phyloP scores from a whole-genome alignment of 2,329 filamentous ascomycete species.

The Pseudohalonectria lignicola region DNA sequence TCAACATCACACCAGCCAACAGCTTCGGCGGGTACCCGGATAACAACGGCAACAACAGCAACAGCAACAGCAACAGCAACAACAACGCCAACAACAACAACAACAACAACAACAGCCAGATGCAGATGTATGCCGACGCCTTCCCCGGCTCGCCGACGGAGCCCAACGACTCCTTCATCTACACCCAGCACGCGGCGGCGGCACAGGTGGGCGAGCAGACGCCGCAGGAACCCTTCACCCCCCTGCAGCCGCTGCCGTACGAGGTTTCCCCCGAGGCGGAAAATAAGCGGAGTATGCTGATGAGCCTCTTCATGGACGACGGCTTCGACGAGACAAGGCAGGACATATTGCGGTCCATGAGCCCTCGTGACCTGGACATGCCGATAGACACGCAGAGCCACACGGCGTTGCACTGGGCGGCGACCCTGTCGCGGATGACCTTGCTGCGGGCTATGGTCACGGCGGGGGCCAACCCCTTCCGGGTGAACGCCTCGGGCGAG shows the following conservation, averaged over 20 bases:
- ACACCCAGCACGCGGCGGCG: constrained; percentile 38
- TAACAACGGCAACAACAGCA: too few relatives aligned
- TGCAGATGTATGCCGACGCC: constrained; percentile 30
- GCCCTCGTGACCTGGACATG: constrained; percentile 74
- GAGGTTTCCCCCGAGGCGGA: constrained; percentile 56
- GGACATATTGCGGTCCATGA: constrained; percentile 65
- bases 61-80: too few relatives aligned
- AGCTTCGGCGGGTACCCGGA: constrained; percentile 31
- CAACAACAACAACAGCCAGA: constrained; percentile 31
- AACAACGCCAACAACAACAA: too few relatives aligned
- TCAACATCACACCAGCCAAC: constrained; percentile 42
- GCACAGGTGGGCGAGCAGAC: constrained; percentile 14
- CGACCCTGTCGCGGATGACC: constrained; percentile 77
- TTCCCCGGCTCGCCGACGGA: constrained; percentile 67
- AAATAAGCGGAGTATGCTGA: constrained; percentile 69
- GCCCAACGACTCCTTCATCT: constrained; percentile 68
- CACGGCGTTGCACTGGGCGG: constrained; percentile 92
- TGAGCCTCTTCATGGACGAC: constrained; percentile 72
- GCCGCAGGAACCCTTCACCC: constrained; percentile 38
- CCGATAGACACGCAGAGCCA: constrained; percentile 81
- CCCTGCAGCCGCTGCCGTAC: constrained; percentile 54
- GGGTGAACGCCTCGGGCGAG: constrained; percentile 82
- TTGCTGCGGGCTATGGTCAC: constrained; percentile 72
- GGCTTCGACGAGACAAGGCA: constrained; percentile 58
- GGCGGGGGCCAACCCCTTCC: constrained; percentile 75